phyloP scores from a whole-genome alignment of 2,329 filamentous ascomycete genomes.

The Bipolaris oryzae region DNA sequence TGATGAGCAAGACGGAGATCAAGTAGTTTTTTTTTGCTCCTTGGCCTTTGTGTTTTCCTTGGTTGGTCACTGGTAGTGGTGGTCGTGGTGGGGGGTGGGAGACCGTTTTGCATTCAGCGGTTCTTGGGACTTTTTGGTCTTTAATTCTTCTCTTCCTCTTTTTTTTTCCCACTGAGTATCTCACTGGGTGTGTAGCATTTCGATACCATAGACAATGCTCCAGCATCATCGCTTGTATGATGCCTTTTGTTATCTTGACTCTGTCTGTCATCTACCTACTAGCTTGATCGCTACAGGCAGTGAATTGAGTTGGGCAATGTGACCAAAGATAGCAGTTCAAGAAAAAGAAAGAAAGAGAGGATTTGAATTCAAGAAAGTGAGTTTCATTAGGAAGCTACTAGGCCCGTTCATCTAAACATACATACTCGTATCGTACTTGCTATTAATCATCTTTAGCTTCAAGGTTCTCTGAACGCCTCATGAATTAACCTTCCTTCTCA shows the following conservation, averaged over 20 bases:
- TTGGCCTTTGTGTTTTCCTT: background rate
- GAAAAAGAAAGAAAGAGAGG: background rate
- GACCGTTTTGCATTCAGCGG: conserved; percentile 16
- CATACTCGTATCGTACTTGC: background rate
- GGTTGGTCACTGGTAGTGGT: background rate
- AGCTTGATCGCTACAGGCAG: background rate
- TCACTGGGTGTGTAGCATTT: conserved; percentile 1
- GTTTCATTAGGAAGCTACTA: background rate
- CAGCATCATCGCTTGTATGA: background rate
- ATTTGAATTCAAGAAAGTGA: background rate
- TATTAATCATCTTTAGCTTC: background rate
- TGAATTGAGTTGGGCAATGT: background rate
- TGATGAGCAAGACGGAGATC: conserved; percentile 71
- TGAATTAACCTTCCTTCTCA: background rate
- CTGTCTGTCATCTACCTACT: background rate
- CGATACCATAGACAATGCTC: conserved; percentile 12
- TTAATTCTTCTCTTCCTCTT: background rate
- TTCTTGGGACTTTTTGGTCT: background rate
- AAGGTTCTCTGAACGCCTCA: background rate
- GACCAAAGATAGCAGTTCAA: background rate
- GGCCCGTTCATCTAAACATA: background rate
- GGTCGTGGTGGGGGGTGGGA: background rate
- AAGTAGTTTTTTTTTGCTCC: conserved; percentile 23
- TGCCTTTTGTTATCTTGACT: background rate
- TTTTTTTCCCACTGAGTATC: background rate